These are phyloP conservation scores for Martiniozyma abietophila DNA, from an alignment of 805 yeast genomes.

Conservation along the genomic window DNA sequence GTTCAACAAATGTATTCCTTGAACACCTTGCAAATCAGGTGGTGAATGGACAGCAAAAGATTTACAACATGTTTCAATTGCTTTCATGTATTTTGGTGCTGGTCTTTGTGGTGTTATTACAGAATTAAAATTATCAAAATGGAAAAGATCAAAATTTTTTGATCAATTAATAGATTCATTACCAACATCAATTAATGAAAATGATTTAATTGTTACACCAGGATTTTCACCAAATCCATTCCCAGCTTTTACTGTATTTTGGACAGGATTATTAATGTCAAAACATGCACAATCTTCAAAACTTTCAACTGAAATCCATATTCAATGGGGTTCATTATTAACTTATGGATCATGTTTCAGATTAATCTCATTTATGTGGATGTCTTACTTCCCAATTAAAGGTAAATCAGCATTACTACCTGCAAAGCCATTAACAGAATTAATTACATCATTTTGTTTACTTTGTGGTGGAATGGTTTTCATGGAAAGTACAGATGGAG, in stretches of 20 bases:
- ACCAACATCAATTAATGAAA: conserved; percentile 2
- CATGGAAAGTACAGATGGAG: conserved; percentile 86
- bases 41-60: conserved; percentile 88
- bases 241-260: conserved; percentile 86
- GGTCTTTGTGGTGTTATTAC: conserved; percentile 85
- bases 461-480: conserved; percentile 86
- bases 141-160: conserved; percentile 37
- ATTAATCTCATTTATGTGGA: conserved; percentile 47
- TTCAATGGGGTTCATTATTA: conserved; percentile 87
- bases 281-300: conserved; percentile 81
- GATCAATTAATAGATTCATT: conserved; percentile 15
- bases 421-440: conserved; percentile 77
- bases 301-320: conserved; percentile 71
- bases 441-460: conserved; percentile 68
- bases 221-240: conserved; percentile 90
- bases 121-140: conserved; percentile 54
- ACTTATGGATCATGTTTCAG: conserved; percentile 79
- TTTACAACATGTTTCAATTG: conserved; percentile 82
- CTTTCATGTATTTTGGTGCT: conserved; percentile 84
- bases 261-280: conserved; percentile 96
- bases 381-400: conserved; percentile 36
- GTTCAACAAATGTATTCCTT: conserved; percentile 78
- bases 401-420: conserved; percentile 30
- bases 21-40: conserved; percentile 77
- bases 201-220: conserved; percentile 34